These are phyloP conservation scores for Dionaea muscipula DNA, from an alignment of 179 eudicot genomes.

Conservation along the genomic window DNA sequence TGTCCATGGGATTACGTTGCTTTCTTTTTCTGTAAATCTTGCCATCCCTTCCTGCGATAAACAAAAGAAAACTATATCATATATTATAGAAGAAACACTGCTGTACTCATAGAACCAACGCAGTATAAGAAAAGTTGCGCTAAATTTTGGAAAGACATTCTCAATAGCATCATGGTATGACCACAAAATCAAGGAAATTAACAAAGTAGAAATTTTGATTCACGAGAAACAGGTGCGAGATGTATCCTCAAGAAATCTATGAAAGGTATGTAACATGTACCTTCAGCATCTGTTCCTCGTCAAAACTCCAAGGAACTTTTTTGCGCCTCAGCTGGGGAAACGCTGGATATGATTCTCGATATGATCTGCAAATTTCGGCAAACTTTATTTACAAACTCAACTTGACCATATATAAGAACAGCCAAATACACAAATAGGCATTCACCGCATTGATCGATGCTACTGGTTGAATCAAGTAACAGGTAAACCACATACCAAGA, in stretches of 20 bases:
- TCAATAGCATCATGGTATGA: too few species aligned
- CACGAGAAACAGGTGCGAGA: not conserved
- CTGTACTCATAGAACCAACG: too few species aligned
- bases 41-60: conserved; percentile 41
- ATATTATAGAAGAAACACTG: not conserved
- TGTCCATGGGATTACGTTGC: conserved; percentile 39
- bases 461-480: too few species aligned
- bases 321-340: conserved; percentile 27
- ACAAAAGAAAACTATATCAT: not conserved
- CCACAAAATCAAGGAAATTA: not conserved
- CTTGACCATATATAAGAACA: too few species aligned
- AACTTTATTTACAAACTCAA: not conserved
- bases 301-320: conserved; percentile 34
- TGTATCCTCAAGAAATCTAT: not conserved
- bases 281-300: conserved; percentile 41
- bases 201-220: not conserved
- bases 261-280: conserved; percentile 14
- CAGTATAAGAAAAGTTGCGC: too few species aligned
- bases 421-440: too few species aligned
- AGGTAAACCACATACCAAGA: too few species aligned
- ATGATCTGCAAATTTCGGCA: conserved; percentile 21
- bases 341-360: conserved; percentile 25
- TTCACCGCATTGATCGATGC: too few species aligned
- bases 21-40: conserved; percentile 16
- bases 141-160: too few species aligned